These are phyloP conservation scores for Metschnikowia santaceciliae DNA, from an alignment of 805 yeast genomes.

Conservation along the genomic window DNA sequence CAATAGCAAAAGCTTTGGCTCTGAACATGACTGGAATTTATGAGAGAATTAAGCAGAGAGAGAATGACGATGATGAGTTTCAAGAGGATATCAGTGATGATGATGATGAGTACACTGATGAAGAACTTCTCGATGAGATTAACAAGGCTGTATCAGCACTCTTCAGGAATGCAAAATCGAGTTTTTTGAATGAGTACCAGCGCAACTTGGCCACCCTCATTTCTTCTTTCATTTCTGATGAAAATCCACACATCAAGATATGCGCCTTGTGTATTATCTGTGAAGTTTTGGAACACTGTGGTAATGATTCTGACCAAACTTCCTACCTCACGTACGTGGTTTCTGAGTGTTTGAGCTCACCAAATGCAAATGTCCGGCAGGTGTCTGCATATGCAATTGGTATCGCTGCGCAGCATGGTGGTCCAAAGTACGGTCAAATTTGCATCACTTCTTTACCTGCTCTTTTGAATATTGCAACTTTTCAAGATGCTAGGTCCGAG, in stretches of 20 bases:
- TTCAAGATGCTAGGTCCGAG: constrained; percentile 81
- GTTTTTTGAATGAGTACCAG: constrained; percentile 64
- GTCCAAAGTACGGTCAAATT: constrained; percentile 55
- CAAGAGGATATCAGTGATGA: constrained; percentile 82
- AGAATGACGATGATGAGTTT: constrained; percentile 76
- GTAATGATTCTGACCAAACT: constrained; percentile 62
- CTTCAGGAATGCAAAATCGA: constrained; percentile 57
- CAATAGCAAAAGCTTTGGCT: constrained; percentile 56
- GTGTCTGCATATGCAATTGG: constrained; percentile 85
- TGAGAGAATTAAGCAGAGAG: constrained; percentile 68
- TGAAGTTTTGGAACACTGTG: constrained; percentile 77
- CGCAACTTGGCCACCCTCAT: constrained; percentile 54
- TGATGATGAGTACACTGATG: constrained; percentile 85
- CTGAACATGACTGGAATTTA: constrained; percentile 62
- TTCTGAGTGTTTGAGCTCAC: constrained; percentile 61
- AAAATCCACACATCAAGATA: constrained; percentile 61
- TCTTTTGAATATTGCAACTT: constrained; percentile 64
- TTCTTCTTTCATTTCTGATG: constrained; percentile 58
- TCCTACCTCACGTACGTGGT: constrained; percentile 61
- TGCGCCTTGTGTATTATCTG: constrained; percentile 79
- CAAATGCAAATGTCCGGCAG: constrained; percentile 76
- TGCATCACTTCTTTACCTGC: constrained; percentile 70
- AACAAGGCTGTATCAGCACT: constrained; percentile 69
- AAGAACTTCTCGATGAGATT: constrained; percentile 82
- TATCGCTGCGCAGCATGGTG: constrained; percentile 79